These are phyloP conservation scores for Annona squamosa DNA, from an alignment of 164 flowering plant genomes.

Conservation along the genomic window DNA sequence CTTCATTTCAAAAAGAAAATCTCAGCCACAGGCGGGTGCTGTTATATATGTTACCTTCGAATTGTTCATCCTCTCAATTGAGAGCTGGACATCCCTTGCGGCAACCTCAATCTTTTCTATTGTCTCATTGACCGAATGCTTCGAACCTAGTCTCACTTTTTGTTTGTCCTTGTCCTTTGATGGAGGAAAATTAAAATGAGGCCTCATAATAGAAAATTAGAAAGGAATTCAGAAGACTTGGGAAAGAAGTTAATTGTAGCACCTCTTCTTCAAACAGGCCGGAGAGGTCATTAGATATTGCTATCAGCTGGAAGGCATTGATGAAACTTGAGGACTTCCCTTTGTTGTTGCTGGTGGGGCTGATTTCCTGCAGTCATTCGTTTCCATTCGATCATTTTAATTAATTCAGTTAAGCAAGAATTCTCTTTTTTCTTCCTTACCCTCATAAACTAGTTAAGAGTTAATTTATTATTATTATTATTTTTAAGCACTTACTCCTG, in stretches of 20 bases:
- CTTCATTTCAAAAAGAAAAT: neutral
- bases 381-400: neutral
- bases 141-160: constrained; percentile 49
- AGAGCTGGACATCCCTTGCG: constrained; percentile 49
- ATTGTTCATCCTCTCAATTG: constrained; percentile 47
- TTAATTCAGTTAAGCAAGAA: neutral
- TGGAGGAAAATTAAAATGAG: constrained; percentile 1
- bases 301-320: constrained; percentile 45
- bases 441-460: neutral
- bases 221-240: neutral
- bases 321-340: constrained; percentile 27
- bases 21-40: neutral
- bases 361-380: constrained; percentile 17
- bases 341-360: constrained; percentile 9
- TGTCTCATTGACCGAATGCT: constrained; percentile 48
- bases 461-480: neutral
- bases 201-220: neutral
- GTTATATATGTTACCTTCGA: constrained; percentile 37
- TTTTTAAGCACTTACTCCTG: constrained; percentile 27
- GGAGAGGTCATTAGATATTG: constrained; percentile 39
- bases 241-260: constrained; percentile 11
- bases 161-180: constrained; percentile 42
- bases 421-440: neutral
- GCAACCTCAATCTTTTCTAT: constrained; percentile 66
- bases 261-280: constrained; percentile 51